Evolutionary conservation across 2,329 filamentous ascomycete species (phyloP), one percentile per base, ranked within the genome.

Genomic region (Neonectria magnoliae): DNA sequence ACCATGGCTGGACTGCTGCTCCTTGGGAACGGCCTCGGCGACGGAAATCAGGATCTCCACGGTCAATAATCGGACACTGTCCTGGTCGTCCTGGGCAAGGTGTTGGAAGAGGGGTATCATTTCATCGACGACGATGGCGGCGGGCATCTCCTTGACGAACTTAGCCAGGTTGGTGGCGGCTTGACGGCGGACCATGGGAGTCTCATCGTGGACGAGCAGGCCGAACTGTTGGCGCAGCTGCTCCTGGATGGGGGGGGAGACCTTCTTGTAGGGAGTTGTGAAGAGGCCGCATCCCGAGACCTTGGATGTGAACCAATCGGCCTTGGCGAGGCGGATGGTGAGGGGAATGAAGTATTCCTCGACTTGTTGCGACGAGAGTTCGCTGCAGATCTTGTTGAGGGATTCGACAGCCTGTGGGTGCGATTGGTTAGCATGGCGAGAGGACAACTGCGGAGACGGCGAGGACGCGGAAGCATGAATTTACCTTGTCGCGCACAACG

Each of bases 261-360:
- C 93, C 85, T 97, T 97, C 76, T 90, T 91, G 85, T 99, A 99
- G 70, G 96, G 95, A 53, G 90, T 89, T 78, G 93, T 96, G 84
- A 95, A 99, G 68, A 99, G 91, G 68, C 96, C 96, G 70, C 95
- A 97, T 68, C 95, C 96, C 33, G 96, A 99, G 70, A 99, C 96
- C 84, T 98, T 99, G 70, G 96, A 98, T 62, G 96, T 99, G 82
- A 99, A 99, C 96, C 96, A 99, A 83, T 99, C 96, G 82, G 96
- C 96, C 87, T 98, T 99, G 71, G 96, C 97, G 67, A 99, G 92
- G 78, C 96, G 93, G 77, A 97, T 89, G 65, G 94, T 94, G 77
- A 99, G 91, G 67, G 96, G 96, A 73, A 99, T 95, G 83, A 98
- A 98, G 82, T 94, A 93, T 76, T 98, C 93, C 85, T 99, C 96